Evolutionary conservation across 768 basidiomycete genomes (phyloP), one percentile per base, ranked within the genome.

Genomic region (Pholiota conissans): DNA sequence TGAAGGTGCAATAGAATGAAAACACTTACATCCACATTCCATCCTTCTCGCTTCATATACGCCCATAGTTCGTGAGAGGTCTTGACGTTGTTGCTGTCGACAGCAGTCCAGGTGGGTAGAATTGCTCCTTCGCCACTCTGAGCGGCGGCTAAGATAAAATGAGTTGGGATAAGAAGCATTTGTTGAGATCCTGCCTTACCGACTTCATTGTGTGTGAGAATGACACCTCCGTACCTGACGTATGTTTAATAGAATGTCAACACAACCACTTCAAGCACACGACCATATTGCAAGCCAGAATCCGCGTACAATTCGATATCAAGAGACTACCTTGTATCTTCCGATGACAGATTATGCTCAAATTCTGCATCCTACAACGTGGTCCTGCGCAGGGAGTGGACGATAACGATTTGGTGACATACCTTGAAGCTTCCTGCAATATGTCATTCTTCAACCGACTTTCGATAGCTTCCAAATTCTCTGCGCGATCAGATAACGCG

Each of bases 401-500:
- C 16, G 42, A 22, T 13, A 1, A n/a, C 6, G 6, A 14, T 24
- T 14, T 13, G 32, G 7, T 22, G 45, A 57, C 70, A 55, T 56
- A 90, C 89, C 86, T 84, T 51, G 76, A 71, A 8, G 91, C 85
- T 75, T 99, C 96, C 57, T 86, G 83, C 22, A 98, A 74, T 49
- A 99, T 95, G 65, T 99, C 97, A 49, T 86, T 82, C 76, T 94
- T 97, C 62, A 98, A 73, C 49, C 96, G 84, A 47, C 78, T 76
- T 72, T 95, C 97, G 56, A 98, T 96, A 0, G 87, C 94, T 68
- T 98, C 97, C 9, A 98, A 78, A 67, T 95, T 97, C 72, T 94
- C 90, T 1, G 94, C 91, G n/a, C 97, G 83, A 73, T 96, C 93
- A 22, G 94, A 95, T 30, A 98, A 72, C 11, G 85, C 76, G 51